Conservation (phyloP, 495 filamentous ascomycete species). For the Saxophila tyrrhenica region DNA sequence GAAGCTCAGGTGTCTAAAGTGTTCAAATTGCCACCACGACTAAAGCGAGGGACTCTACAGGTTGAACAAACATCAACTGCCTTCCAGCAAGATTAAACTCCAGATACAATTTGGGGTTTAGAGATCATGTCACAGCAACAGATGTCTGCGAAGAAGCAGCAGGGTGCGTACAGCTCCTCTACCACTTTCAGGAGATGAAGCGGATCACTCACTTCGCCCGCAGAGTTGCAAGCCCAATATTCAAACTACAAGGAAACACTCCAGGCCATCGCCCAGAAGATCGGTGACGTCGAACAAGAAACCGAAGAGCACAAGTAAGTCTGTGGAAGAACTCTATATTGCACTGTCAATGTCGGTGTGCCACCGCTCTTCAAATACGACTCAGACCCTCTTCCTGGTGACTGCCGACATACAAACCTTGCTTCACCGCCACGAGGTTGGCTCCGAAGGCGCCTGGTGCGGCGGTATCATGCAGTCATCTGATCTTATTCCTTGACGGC, state of each 20-base stretch:
- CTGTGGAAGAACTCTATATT: neutral
- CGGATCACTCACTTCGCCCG: conserved; percentile 1
- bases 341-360: conserved; percentile 12
- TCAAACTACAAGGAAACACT: conserved; percentile 90
- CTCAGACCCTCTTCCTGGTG: neutral
- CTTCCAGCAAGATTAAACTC: neutral
- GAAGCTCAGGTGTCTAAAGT: neutral
- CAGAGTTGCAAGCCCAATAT: conserved; percentile 91
- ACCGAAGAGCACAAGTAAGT: conserved; percentile 95
- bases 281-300: conserved; percentile 93
- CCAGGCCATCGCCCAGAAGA: conserved; percentile 87
- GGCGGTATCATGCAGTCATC: neutral
- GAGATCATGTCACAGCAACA: conserved; percentile 25
- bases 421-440: conserved; percentile 12
- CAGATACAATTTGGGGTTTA: neutral
- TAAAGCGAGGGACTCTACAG: neutral
- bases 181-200: neutral
- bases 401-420: conserved; percentile 3
- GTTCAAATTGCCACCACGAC: neutral
- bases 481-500: neutral
- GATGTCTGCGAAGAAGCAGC: conserved; percentile 37
- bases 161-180: conserved; percentile 58
- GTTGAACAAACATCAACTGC: neutral
- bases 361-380: conserved; percentile 7
- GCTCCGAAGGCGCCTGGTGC: neutral